phyloP scores from a whole-genome alignment of 1,284 basidiomycete species.

The Acaromyces ingoldii region DNA sequence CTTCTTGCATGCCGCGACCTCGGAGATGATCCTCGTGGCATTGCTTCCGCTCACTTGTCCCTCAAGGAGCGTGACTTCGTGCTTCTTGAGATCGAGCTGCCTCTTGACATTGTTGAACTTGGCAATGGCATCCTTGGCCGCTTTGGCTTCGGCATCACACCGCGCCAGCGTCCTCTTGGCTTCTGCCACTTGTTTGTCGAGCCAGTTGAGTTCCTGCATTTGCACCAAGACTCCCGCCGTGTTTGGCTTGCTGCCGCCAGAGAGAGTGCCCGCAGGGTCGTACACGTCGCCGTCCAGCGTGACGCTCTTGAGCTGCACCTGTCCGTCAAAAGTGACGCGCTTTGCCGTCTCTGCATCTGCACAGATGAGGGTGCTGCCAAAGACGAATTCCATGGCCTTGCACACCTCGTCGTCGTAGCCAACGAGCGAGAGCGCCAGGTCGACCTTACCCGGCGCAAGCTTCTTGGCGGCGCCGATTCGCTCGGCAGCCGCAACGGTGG shows the following conservation, averaged over 20 bases:
- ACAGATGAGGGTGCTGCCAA: slow-evolving; percentile 88
- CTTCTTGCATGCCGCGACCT: slow-evolving; percentile 71
- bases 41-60: slow-evolving; percentile 84
- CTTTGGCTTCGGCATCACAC: slow-evolving; percentile 62
- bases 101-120: slow-evolving; percentile 65
- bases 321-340: slow-evolving; percentile 75
- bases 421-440: slow-evolving; percentile 79
- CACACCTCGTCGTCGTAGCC: slow-evolving; percentile 78
- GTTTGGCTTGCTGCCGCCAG: slow-evolving; percentile 79
- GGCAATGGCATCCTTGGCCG: slow-evolving; percentile 58
- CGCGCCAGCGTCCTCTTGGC: slow-evolving; percentile 56
- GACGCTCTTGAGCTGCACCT: slow-evolving; percentile 72
- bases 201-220: slow-evolving; percentile 72
- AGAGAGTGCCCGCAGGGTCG: slow-evolving; percentile 89
- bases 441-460: slow-evolving; percentile 76
- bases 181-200: slow-evolving; percentile 61
- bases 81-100: slow-evolving; percentile 81
- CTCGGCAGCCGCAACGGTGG: slow-evolving; percentile 64
- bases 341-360: slow-evolving; percentile 84
- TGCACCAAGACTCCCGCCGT: slow-evolving; percentile 69
- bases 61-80: slow-evolving; percentile 76
- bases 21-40: slow-evolving; percentile 71
- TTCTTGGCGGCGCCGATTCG: slow-evolving; percentile 71
- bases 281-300: slow-evolving; percentile 94
- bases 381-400: slow-evolving; percentile 88